These are phyloP conservation scores for Penicillium daleae DNA, from an alignment of 495 filamentous ascomycete species.

Conservation along the genomic window DNA sequence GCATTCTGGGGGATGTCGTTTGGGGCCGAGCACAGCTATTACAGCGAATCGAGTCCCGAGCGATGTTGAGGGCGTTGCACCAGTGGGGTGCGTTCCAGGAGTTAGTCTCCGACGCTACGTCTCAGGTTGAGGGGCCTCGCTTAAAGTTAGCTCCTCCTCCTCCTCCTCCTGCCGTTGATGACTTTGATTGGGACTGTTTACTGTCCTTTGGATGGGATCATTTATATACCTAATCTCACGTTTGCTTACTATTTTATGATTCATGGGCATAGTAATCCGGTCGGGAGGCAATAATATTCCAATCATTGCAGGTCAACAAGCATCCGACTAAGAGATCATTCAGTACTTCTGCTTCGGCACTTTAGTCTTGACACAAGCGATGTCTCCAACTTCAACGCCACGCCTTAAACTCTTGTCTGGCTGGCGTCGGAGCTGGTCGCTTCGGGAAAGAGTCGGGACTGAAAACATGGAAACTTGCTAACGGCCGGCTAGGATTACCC, in stretches of 20 bases:
- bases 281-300: background rate
- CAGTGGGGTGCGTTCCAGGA: constrained; percentile 19
- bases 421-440: constrained; percentile 3
- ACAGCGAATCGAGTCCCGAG: constrained; percentile 16
- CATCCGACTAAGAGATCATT: background rate
- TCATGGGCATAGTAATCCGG: background rate
- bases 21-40: constrained; percentile 15
- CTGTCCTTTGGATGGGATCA: no score
- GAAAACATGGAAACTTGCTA: constrained; percentile 6
- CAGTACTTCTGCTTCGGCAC: background rate
- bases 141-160: no score
- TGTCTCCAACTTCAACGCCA: background rate
- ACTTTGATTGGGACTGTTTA: no score
- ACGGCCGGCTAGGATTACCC: background rate
- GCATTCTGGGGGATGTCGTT: background rate
- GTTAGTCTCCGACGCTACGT: constrained; percentile 32
- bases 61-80: constrained; percentile 15
- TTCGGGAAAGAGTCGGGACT: constrained; percentile 7
- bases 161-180: no score
- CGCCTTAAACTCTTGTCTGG: background rate
- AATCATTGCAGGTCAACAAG: background rate
- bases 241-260: no score
- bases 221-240: no score
- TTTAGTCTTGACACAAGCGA: background rate
- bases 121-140: constrained; percentile 21